Evolutionary conservation across 2,329 filamentous ascomycete species (phyloP).

Genomic region (Trichoderma koningiopsis): DNA sequence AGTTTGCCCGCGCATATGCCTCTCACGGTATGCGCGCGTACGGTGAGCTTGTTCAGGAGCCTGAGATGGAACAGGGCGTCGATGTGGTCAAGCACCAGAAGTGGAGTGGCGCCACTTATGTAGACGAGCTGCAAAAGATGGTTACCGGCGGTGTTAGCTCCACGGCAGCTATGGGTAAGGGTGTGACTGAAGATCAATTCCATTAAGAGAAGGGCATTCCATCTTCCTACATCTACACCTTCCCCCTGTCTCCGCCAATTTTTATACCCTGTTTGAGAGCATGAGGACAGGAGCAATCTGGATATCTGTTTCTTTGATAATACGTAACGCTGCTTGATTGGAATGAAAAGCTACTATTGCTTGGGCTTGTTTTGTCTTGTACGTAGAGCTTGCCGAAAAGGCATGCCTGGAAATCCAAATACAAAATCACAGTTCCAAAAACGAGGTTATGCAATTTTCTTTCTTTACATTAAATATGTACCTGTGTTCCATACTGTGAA

Average conservation of each 20-base stretch:
- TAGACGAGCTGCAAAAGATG: conserved; percentile 96
- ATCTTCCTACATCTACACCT: not conserved
- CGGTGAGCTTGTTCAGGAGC: conserved; percentile 95
- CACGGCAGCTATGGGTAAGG: conserved; percentile 95
- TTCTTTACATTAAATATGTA: conserved; percentile 14
- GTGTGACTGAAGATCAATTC: conserved; percentile 98
- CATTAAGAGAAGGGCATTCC: conserved; percentile 23
- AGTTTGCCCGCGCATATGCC: conserved; percentile 81
- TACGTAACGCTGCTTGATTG: conserved; percentile 4
- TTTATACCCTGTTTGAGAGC: conserved; percentile 21
- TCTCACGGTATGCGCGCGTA: conserved; percentile 91
- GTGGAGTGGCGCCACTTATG: conserved; percentile 94
- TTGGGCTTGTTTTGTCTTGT: not conserved
- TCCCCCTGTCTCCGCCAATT: not conserved
- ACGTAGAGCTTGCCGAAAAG: not conserved
- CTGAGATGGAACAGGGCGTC: conserved; percentile 86
- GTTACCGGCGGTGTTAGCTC: conserved; percentile 89
- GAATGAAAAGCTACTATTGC: not conserved
- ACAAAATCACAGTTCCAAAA: not conserved
- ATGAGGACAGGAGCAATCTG: conserved; percentile 11
- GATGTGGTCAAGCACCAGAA: conserved; percentile 99
- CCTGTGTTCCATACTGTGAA: not conserved
- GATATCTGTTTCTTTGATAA: conserved; percentile 8
- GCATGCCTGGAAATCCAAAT: not conserved
- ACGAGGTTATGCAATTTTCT: not conserved